Evolutionary conservation across 2,329 filamentous ascomycete species (phyloP), one percentile per base, ranked within the genome.

Genomic region (Zalaria sp.): DNA sequence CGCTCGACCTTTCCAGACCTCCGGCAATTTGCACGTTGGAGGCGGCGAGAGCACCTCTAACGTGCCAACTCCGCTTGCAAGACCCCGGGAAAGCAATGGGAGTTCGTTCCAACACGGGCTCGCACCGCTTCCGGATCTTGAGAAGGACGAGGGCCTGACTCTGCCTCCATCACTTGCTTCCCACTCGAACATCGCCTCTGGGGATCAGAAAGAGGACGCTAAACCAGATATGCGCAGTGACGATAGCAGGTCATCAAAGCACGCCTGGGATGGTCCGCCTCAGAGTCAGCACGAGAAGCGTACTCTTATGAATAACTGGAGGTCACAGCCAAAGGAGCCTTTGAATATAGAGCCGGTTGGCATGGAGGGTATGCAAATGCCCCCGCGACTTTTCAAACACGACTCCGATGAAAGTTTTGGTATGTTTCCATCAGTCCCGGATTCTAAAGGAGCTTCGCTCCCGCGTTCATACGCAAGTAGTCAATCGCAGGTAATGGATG

Each of bases 381-480:
- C 51, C 48, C 43, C 49, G 52, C 48, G 61, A 61, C 51, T 68
- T 47, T 53, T 64, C 39, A 67, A 72, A 31, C 72, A 75, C 49
- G 68, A 76, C 49, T 79, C 74, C 25, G 66, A 69, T 5, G 75
- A 79, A 47, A 79, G 74, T 53, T 78, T 79, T 49, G 63, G 68
- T 25, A 77, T 79, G 69, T 77, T 79, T 47, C 77, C 73, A 34
- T 71, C 72, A n/a, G 75, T 75, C 6, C 71, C 72, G 1, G 72
- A 72, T 45, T 79, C 75, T 4, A 65, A 71, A 40, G 65, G 64
- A 4, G 65, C 66, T 41, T 77, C 72, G 3, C 59, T 71, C 29
- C 68, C 67, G 18, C 67, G 64, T 27, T 75, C 73, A 0, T 68
- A 71, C 34, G 63, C 53, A 9, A 55, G 51, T 43, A 46, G 46